Evolutionary conservation across 768 basidiomycete species (phyloP), one percentile per base, ranked within the genome.

Genomic region (Lentinula raphanica): DNA sequence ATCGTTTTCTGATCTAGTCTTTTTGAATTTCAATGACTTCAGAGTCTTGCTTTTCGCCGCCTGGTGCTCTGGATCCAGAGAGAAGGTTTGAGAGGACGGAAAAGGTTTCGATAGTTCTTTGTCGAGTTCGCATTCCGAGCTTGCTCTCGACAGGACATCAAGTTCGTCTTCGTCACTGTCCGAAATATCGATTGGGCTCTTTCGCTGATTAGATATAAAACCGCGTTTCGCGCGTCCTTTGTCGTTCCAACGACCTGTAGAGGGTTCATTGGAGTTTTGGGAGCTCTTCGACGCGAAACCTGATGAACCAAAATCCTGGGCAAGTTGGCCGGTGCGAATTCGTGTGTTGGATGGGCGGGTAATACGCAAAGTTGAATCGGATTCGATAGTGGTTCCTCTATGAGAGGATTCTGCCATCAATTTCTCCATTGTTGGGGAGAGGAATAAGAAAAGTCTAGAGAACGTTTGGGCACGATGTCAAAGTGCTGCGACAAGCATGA

Each of bases 21-120:
- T 79, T 13, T 60, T 75, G 61, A 76, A 78, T 59, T 69, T 74
- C 27, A 72, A 58, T 5, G 8, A 40, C 53, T 69, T 68, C 28
- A 64, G 21, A 4, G 28, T 21, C 3, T 50, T 27, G 23, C 28
- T 29, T 19, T 8, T 45, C 5, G 44, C n/a, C 29, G 13, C 15
- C 3, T 32, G 40, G 25, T 31, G 46, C 15, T 45, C 46, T 31
- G 28, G 40, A 29, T 46, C 44, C 17, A 29, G 25, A 35, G 27
- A 19, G 15, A 28, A 29, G 21, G 27, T 25, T 13, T 49, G 48
- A 31, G 13, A 49, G 21, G 53, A 1, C 11, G 28, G 5, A 17
- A 44, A 17, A 8, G 40, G n/a, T 5, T 45, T 31, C n/a, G 23
- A 15, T 9, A 21, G 21, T 36, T 35, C 32, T 51, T n/a, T 32